These are phyloP conservation scores for Pleurotus cornucopiae DNA, from an alignment of 768 basidiomycete species.

Conservation along the genomic window DNA sequence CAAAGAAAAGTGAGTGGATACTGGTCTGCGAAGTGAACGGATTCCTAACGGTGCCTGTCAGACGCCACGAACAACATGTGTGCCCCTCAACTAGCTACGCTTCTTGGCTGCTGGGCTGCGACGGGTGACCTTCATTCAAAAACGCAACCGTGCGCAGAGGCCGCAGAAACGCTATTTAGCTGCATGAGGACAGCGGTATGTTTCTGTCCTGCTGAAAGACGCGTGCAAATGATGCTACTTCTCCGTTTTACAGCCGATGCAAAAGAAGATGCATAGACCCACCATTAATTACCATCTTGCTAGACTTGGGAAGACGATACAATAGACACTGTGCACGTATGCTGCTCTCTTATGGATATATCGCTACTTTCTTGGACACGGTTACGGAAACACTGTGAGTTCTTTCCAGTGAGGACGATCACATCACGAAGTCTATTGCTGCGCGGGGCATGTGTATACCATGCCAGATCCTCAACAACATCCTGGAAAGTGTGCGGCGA, in stretches of 20 bases:
- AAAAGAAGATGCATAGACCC: slow-evolving; percentile 63
- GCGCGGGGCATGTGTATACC: slow-evolving; percentile 5
- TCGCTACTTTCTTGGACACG: no score
- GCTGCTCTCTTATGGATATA: not conserved
- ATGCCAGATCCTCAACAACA: not conserved
- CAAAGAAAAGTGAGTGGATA: slow-evolving; percentile 56
- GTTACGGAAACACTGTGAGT: no score
- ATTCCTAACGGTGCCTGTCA: slow-evolving; percentile 16
- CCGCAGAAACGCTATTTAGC: slow-evolving; percentile 59
- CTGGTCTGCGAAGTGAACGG: no score
- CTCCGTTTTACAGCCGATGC: slow-evolving; percentile 47
- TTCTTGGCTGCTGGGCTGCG: slow-evolving; percentile 89
- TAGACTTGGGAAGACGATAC: slow-evolving; percentile 69
- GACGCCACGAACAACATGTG: slow-evolving; percentile 52
- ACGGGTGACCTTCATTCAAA: slow-evolving; percentile 53
- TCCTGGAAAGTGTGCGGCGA: not conserved
- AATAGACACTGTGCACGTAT: slow-evolving; percentile 28
- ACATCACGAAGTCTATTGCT: no score
- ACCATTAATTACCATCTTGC: slow-evolving; percentile 91
- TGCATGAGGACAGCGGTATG: slow-evolving; percentile 87
- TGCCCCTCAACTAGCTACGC: slow-evolving; percentile 62
- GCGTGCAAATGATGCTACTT: slow-evolving; percentile 6
- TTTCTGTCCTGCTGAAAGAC: slow-evolving; percentile 12
- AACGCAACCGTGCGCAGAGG: slow-evolving; percentile 47
- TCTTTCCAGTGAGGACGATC: no score